Conservation (phyloP, 2,329 filamentous ascomycete genomes). For the Fusarium sp. region DNA sequence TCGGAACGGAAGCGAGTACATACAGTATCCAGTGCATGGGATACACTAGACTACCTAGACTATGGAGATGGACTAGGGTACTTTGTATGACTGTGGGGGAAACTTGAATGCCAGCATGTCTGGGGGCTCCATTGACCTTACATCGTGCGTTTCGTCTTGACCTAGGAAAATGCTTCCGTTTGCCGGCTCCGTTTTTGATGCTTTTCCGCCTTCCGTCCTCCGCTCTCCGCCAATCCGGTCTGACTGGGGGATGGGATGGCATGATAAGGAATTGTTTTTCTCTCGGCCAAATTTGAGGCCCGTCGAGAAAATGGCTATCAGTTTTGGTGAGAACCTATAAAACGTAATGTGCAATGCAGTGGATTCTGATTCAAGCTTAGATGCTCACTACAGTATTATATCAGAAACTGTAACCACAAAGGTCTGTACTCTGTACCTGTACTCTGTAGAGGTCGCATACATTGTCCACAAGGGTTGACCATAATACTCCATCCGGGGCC, state of each 20-base stretch:
- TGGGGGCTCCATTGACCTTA: constrained; percentile 30
- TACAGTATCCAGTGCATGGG: constrained; percentile 15
- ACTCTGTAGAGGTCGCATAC: neutral
- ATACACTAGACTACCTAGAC: constrained; percentile 5
- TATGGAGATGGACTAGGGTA: constrained; percentile 15
- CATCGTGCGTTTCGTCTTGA: constrained; percentile 33
- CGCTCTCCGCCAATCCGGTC: constrained; percentile 13
- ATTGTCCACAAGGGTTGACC: neutral
- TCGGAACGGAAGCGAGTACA: constrained; percentile 29
- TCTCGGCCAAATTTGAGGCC: constrained; percentile 15
- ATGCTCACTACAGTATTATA: neutral
- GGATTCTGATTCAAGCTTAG: neutral
- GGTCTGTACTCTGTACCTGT: neutral
- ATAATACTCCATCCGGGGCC: constrained; percentile 12
- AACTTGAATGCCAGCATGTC: constrained; percentile 22
- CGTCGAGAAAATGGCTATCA: neutral
- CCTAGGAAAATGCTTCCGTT: constrained; percentile 30
- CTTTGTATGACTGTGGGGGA: constrained; percentile 19
- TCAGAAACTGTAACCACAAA: neutral
- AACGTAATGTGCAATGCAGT: neutral
- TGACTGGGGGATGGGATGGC: constrained; percentile 5
- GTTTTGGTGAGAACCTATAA: constrained; percentile 11
- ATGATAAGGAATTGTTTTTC: constrained; percentile 25
- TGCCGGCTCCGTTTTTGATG: constrained; percentile 13
- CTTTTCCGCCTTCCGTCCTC: neutral